Conservation (phyloP, 305 asterid species). For the Fraxinus latifolia region DNA sequence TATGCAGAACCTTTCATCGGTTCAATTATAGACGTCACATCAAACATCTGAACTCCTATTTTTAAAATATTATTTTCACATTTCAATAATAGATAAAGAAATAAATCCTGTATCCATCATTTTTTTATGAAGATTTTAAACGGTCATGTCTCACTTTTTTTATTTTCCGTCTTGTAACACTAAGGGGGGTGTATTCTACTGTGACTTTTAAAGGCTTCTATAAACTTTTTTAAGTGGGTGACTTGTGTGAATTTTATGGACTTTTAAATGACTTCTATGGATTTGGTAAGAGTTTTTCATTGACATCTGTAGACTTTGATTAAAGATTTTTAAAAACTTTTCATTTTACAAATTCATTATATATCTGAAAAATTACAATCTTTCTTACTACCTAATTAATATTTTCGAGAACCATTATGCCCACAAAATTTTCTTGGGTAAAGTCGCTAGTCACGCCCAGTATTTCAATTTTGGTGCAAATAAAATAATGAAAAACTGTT, state of each 20-base stretch:
- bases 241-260: not conserved
- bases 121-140: not conserved
- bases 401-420: not conserved
- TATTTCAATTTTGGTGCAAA: not conserved
- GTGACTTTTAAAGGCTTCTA: not conserved
- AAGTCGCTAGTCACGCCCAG: not conserved
- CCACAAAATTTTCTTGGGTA: not conserved
- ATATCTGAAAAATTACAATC: not conserved
- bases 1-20: not conserved
- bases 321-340: too few relatives aligned
- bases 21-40: conserved; percentile 4
- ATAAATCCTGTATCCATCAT: not conserved
- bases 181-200: not conserved
- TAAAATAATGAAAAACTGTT: too few relatives aligned
- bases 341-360: not conserved
- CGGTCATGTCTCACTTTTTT: not conserved
- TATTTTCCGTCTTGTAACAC: not conserved
- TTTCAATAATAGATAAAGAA: not conserved
- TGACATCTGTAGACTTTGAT: not conserved
- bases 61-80: not conserved
- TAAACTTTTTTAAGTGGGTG: not conserved
- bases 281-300: not conserved
- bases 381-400: not conserved
- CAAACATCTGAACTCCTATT: not conserved
- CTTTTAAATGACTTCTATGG: not conserved